Conservation (phyloP, 495 filamentous ascomycete species). For the Ramalina intermedia region DNA sequence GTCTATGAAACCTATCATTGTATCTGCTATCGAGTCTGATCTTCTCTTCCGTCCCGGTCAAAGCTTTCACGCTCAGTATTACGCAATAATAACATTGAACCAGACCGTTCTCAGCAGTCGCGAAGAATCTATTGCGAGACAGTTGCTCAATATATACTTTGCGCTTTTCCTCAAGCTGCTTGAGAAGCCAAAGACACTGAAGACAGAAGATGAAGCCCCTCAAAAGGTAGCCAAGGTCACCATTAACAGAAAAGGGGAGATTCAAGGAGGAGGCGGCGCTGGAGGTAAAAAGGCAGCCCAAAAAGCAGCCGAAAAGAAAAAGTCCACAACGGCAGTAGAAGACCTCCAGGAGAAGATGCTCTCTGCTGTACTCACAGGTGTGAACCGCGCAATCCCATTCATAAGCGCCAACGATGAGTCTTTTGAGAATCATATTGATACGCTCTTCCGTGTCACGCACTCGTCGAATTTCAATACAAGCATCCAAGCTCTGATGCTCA, state of each 20-base stretch:
- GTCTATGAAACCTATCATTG: conserved; percentile 78
- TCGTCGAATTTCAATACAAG: conserved; percentile 98
- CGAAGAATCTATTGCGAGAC: conserved; percentile 69
- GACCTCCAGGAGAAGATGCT: conserved; percentile 80
- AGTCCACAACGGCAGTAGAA: conserved; percentile 40
- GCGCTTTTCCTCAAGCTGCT: conserved; percentile 63
- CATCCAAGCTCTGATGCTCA: conserved; percentile 87
- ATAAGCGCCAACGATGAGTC: conserved; percentile 61
- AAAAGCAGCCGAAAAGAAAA: conserved; percentile 36
- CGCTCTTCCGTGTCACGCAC: conserved; percentile 86
- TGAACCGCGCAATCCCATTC: conserved; percentile 92
- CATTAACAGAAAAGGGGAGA: conserved; percentile 26
- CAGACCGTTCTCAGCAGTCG: conserved; percentile 79
- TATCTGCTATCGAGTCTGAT: conserved; percentile 71
- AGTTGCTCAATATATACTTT: conserved; percentile 81
- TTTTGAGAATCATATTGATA: conserved; percentile 81
- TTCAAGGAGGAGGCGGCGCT: conserved; percentile 36
- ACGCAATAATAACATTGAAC: conserved; percentile 89
- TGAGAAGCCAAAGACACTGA: conserved; percentile 30
- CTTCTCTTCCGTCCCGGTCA: conserved; percentile 78
- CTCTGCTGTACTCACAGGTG: conserved; percentile 78
- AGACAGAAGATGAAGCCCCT: conserved; percentile 17
- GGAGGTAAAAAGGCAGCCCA: conserved; percentile 33
- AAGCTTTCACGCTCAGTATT: conserved; percentile 78
- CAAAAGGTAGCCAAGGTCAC: conserved; percentile 19